Percentiles rank a stretch among this genome's conserved stretches.
Conservation (phyloP, 2,329 filamentous ascomycete species). For the Xylariales sp. region DNA sequence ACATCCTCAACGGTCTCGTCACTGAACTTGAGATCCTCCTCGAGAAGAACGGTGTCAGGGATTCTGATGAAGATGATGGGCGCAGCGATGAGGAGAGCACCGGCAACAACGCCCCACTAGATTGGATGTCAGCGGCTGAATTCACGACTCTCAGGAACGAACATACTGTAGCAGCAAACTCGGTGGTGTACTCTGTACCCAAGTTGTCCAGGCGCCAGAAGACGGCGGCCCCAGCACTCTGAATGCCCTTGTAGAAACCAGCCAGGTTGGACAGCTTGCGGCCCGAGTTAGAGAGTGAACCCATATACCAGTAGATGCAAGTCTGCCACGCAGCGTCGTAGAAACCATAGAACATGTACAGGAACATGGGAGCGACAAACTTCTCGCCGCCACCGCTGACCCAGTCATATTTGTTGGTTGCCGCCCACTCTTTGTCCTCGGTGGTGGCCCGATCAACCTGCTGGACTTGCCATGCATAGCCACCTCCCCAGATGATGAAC, state of each 20-base stretch:
- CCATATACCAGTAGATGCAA: constrained; percentile 91
- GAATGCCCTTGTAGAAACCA: constrained; percentile 82
- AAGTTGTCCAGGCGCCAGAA: constrained; percentile 66
- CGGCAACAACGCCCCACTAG: constrained; percentile 72
- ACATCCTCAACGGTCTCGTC: constrained; percentile 79
- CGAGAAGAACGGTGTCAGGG: constrained; percentile 72
- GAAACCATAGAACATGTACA: constrained; percentile 51
- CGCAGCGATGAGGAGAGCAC: constrained; percentile 69
- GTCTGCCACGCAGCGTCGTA: constrained; percentile 85
- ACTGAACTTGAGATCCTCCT: constrained; percentile 79
- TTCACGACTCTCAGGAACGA: constrained; percentile 4
- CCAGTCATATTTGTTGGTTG: constrained; percentile 46
- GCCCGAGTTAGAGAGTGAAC: constrained; percentile 84
- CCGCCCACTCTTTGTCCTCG: constrained; percentile 10
- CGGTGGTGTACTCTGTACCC: constrained; percentile 60
- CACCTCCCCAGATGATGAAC: constrained; percentile 68
- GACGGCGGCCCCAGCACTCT: constrained; percentile 79
- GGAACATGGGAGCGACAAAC: constrained; percentile 67
- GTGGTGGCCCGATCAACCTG: constrained; percentile 41
- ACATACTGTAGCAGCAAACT: constrained; percentile 58
- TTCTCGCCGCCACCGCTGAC: constrained; percentile 34
- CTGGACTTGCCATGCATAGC: constrained; percentile 62
- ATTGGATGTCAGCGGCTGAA: background rate
- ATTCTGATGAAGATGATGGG: constrained; percentile 78
- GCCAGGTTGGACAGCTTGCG: constrained; percentile 89